These are phyloP conservation scores for Trifolium pratense DNA, from an alignment of 306 rosid genomes.

Conservation along the genomic window DNA sequence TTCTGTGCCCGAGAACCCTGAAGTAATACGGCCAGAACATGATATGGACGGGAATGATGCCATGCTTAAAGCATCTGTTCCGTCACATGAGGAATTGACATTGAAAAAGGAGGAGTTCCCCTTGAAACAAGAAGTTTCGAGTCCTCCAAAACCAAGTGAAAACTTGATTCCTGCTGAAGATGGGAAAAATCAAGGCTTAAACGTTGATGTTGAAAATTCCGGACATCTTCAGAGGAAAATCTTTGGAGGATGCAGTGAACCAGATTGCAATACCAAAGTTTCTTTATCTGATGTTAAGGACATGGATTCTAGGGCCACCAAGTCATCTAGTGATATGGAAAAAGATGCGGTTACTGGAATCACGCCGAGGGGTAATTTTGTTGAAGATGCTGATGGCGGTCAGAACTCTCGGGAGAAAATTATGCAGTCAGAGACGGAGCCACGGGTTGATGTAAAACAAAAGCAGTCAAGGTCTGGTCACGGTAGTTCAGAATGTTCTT, in stretches of 20 bases:
- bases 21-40: constrained; percentile 36
- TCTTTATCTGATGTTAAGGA: constrained; percentile 44
- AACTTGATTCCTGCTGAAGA: constrained; percentile 45
- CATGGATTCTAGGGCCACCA: constrained; percentile 43
- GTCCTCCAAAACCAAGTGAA: constrained; percentile 44
- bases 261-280: constrained; percentile 43
- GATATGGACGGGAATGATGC: constrained; percentile 45
- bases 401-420: constrained; percentile 41
- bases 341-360: constrained; percentile 48
- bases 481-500: constrained; percentile 30
- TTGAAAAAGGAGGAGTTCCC: constrained; percentile 44
- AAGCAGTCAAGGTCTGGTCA: constrained; percentile 64
- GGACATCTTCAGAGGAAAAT: constrained; percentile 46
- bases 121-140: constrained; percentile 38
- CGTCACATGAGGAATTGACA: constrained; percentile 40
- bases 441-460: constrained; percentile 49
- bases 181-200: constrained; percentile 44
- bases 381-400: constrained; percentile 43
- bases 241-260: constrained; percentile 33
- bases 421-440: constrained; percentile 49
- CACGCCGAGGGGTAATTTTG: constrained; percentile 17
- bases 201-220: constrained; percentile 44
- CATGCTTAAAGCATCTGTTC: constrained; percentile 37
- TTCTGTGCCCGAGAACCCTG: constrained; percentile 46
- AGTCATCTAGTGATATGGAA: constrained; percentile 42